Percentiles rank a stretch among this genome's conserved stretches.
phyloP scores from a whole-genome alignment of 129 eudicot genomes.

The Pittosporum tobira region DNA sequence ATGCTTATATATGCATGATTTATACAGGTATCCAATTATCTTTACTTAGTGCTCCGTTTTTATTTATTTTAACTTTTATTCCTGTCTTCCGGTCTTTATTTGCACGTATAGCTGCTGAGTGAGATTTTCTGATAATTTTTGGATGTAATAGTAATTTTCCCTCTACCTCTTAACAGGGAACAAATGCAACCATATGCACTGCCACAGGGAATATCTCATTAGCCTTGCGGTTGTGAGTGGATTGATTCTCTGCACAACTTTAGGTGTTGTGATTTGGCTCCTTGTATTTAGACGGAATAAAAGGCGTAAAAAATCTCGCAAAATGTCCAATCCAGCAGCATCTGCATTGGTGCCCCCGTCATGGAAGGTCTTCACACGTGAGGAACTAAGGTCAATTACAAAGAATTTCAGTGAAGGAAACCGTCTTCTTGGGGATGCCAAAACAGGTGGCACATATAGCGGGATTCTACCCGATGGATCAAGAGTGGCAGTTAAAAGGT shows the following conservation, averaged over 20 bases:
- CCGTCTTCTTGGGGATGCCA: conserved; percentile 93
- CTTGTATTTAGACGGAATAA: conserved; percentile 58
- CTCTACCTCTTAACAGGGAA: conserved; percentile 38
- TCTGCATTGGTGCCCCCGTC: conserved; percentile 77
- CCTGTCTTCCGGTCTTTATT: not conserved
- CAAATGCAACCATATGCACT: conserved; percentile 60
- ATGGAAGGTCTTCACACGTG: conserved; percentile 79
- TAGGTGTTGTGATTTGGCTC: conserved; percentile 74
- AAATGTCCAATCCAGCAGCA: conserved; percentile 57
- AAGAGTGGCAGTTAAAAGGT: conserved; percentile 78
- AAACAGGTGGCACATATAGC: conserved; percentile 92
- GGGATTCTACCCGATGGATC: conserved; percentile 82
- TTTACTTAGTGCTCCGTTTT: not conserved
- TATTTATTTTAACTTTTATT: not conserved
- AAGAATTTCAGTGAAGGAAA: conserved; percentile 92
- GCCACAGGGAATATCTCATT: conserved; percentile 71
- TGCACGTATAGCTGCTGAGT: not conserved
- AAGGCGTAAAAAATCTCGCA: conserved; percentile 66
- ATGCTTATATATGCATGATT: conserved; percentile 60
- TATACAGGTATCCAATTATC: conserved; percentile 39
- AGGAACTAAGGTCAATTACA: conserved; percentile 72
- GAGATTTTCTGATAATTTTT: not conserved
- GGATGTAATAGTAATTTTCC: not conserved
- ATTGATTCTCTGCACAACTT: conserved; percentile 64
- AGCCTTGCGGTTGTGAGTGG: conserved; percentile 89